These are phyloP conservation scores for Phytophthora tentaculata DNA, from an alignment of 352 stramenopile species.

Conservation along the genomic window DNA sequence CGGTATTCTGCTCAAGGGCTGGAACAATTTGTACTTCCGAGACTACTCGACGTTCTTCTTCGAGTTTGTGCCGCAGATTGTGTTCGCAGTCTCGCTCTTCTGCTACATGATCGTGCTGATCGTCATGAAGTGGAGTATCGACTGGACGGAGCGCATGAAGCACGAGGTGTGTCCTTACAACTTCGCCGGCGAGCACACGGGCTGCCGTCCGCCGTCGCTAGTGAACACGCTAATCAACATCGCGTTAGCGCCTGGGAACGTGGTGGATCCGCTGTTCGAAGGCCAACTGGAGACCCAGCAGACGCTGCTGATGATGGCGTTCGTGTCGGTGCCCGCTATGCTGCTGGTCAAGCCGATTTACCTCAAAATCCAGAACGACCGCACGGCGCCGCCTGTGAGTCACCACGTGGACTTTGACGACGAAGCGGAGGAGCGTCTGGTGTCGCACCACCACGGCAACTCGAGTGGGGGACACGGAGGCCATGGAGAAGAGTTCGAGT, in stretches of 20 bases:
- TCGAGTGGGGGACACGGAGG: slow-evolving; percentile 45
- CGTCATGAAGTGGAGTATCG: slow-evolving; percentile 99
- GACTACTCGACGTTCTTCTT: slow-evolving; percentile 96
- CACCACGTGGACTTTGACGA: slow-evolving; percentile 87
- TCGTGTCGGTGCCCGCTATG: slow-evolving; percentile 97
- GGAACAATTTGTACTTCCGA: slow-evolving; percentile 97
- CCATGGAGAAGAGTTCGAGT: slow-evolving; percentile 90
- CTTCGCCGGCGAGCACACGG: slow-evolving; percentile 93
- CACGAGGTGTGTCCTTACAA: slow-evolving; percentile 93
- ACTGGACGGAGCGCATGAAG: slow-evolving; percentile 97
- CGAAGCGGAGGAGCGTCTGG: slow-evolving; percentile 64
- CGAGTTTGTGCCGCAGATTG: slow-evolving; percentile 97
- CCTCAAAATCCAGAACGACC: slow-evolving; percentile 80
- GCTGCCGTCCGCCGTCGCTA: slow-evolving; percentile 97
- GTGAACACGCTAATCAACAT: slow-evolving; percentile 99
- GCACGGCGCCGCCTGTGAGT: slow-evolving; percentile 54
- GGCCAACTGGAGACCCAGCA: slow-evolving; percentile 91
- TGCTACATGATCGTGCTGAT: slow-evolving; percentile 99
- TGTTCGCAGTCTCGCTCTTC: slow-evolving; percentile 97
- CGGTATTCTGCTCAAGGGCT: slow-evolving; percentile 95
- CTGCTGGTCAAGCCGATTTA: slow-evolving; percentile 96
- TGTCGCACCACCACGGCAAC: slow-evolving; percentile 52
- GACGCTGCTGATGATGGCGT: slow-evolving; percentile 93
- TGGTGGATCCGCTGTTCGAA: slow-evolving; percentile 96
- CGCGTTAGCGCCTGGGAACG: slow-evolving; percentile 92